Percentiles rank a stretch among this genome's conserved stretches.
Evolutionary conservation across 2,329 filamentous ascomycete species (phyloP).

Genomic region (Phialophora macrospora): DNA sequence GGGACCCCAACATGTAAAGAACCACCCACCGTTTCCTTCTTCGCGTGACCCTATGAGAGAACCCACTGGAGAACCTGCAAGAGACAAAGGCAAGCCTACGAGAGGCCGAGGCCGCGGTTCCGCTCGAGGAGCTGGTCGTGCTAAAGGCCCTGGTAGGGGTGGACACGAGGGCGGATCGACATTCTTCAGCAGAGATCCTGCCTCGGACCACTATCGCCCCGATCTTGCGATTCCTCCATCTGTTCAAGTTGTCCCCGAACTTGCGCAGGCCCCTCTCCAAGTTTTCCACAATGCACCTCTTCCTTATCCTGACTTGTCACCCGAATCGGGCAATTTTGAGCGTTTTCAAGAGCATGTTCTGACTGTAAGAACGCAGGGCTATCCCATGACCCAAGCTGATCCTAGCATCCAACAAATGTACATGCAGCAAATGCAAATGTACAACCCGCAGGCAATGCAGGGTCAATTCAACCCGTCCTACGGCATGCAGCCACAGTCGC

Average conservation of each 20-base stretch:
- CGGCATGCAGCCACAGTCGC: conserved; percentile 53
- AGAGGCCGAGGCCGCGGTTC: conserved; percentile 34
- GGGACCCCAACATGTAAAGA: conserved; percentile 65
- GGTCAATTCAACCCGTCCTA: conserved; percentile 41
- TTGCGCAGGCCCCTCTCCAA: conserved; percentile 21
- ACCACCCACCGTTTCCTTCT: conserved; percentile 47
- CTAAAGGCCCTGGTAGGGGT: conserved; percentile 37
- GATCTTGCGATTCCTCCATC: conserved; percentile 33
- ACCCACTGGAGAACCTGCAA: conserved; percentile 25
- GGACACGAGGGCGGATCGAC: conserved; percentile 40
- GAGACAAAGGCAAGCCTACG: conserved; percentile 46
- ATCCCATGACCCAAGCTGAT: conserved; percentile 38
- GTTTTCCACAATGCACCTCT: conserved; percentile 41
- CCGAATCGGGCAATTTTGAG: conserved; percentile 73
- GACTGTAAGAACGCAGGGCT: conserved; percentile 62
- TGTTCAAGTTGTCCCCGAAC: conserved; percentile 27
- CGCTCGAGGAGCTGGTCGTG: conserved; percentile 38
- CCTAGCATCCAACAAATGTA: conserved; percentile 40
- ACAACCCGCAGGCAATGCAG: conserved; percentile 32
- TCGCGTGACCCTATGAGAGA: conserved; percentile 39
- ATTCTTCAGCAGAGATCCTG: conserved; percentile 40
- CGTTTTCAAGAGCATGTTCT: conserved; percentile 75
- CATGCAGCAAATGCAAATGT: conserved; percentile 31
- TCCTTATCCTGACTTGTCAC: conserved; percentile 64
- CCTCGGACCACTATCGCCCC: conserved; percentile 40